These are phyloP conservation scores for Rhizophora apiculata DNA, from an alignment of 345 rosid species.

Conservation along the genomic window DNA sequence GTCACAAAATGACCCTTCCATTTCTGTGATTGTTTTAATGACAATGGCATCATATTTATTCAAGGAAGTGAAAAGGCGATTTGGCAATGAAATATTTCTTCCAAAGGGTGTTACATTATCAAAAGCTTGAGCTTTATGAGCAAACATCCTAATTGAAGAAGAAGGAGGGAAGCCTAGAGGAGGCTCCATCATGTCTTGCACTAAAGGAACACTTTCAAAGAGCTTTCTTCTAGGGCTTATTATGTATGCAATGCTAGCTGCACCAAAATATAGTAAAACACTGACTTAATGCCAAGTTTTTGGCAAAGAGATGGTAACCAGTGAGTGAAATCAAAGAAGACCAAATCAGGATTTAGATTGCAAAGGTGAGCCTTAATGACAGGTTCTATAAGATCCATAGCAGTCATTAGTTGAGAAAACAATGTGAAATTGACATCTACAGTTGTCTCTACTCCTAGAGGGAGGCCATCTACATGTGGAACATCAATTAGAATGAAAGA, in stretches of 20 bases:
- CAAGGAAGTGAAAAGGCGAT: not conserved
- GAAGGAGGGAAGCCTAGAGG: not conserved
- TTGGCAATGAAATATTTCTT: not conserved
- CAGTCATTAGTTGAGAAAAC: not conserved
- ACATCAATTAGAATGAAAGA: slow-evolving; percentile 17
- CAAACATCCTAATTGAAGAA: not conserved
- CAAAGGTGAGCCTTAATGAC: not conserved
- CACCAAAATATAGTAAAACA: not conserved
- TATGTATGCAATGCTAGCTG: not conserved
- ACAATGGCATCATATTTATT: not conserved
- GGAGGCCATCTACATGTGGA: slow-evolving; percentile 21
- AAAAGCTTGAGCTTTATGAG: not conserved
- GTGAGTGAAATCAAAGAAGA: slow-evolving; percentile 10
- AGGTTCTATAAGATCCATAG: slow-evolving; percentile 15
- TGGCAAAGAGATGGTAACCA: slow-evolving; percentile 14
- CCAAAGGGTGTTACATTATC: not conserved
- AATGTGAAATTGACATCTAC: slow-evolving; percentile 7
- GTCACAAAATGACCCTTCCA: not conserved
- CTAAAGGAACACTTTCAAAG: not conserved
- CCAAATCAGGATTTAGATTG: slow-evolving; percentile 4
- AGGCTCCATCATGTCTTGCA: not conserved
- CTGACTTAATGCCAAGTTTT: not conserved
- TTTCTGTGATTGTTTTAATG: not conserved
- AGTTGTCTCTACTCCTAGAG: slow-evolving; percentile 11
- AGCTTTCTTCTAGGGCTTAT: not conserved